Conservation (phyloP, 176 grass and related monocot genomes). For the Alloteropsis semialata region DNA sequence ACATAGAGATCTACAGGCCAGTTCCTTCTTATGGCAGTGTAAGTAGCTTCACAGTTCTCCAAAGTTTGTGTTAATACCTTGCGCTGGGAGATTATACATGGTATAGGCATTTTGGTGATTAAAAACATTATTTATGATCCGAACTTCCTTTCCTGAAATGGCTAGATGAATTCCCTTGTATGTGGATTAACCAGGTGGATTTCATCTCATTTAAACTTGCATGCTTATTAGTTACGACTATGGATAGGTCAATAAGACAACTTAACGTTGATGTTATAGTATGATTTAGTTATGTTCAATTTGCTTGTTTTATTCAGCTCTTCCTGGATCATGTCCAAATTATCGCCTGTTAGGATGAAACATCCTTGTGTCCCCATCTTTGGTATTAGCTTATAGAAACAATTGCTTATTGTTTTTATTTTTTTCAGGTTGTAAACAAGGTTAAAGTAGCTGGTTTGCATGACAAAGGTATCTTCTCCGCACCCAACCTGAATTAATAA, state of each 20-base stretch:
- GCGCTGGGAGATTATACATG: constrained; percentile 10
- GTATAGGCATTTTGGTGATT: background rate
- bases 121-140: background rate
- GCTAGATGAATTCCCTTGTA: background rate
- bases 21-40: constrained; percentile 72
- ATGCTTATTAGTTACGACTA: background rate
- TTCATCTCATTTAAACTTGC: background rate
- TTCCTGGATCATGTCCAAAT: background rate
- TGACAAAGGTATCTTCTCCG: constrained; percentile 68
- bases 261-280: background rate
- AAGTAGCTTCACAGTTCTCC: constrained; percentile 24
- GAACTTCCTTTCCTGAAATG: background rate
- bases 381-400: constrained; percentile 4
- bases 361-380: background rate
- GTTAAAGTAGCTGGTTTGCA: constrained; percentile 75
- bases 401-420: constrained; percentile 11
- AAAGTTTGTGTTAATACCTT: constrained; percentile 4
- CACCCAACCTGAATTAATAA: background rate
- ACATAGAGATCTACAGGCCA: constrained; percentile 78
- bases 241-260: background rate
- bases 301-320: background rate
- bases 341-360: background rate
- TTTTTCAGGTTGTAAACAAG: constrained; percentile 78
- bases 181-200: background rate
- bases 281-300: background rate